Evolutionary conservation across 2,329 filamentous ascomycete genomes (phyloP), one percentile per base, ranked within the genome.

Genomic region (Apiospora phragmitis): DNA sequence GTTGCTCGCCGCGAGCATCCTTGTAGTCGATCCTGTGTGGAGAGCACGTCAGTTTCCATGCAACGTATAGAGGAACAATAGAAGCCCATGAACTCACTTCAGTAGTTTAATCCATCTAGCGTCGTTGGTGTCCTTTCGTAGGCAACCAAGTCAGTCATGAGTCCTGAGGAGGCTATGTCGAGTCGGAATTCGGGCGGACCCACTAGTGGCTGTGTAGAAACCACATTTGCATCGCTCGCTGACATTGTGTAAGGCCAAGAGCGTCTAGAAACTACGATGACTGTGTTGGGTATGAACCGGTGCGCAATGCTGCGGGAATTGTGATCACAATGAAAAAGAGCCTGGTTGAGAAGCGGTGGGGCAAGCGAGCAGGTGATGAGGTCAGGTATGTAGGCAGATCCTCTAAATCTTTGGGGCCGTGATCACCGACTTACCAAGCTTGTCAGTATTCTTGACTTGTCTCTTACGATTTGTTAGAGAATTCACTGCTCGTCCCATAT

Each of bases 11-110:
- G 43, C 86, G 84, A 26, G 89, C 87, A 76, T 94, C 92, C 70
- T 84, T 83, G 79, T 94, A 94, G 43, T 85, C 87, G 73, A 89
- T 87, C 76, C 89, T 90, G 70, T n/a, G n/a, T n/a, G 14, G 29
- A 35, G 67, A 55, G 24, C 38, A 26, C 6, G n/a, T 68, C 24
- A 68, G 67, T 43, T 21, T 18, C 11, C 4, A 29, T 21, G n/a
- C 4, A 26, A 26, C 14, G 24, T 2, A 6, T 8, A 38, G 5
- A 24, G 0, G 4, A n/a, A 11, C 3, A 47, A 1, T 4, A 4
- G 11, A 14, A 7, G 3, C 6, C 6, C 24, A 21, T 4, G 16
- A n/a, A 16, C 21, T 65, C 18, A 65, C 38, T 69, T 72, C 38
- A 70, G 55, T 3, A 72, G 67, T 21, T 69, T 42, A 35, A 72